Evolutionary conservation across 805 yeast species (phyloP), one percentile per base, ranked within the genome.

Genomic region (Pichia heedii): DNA sequence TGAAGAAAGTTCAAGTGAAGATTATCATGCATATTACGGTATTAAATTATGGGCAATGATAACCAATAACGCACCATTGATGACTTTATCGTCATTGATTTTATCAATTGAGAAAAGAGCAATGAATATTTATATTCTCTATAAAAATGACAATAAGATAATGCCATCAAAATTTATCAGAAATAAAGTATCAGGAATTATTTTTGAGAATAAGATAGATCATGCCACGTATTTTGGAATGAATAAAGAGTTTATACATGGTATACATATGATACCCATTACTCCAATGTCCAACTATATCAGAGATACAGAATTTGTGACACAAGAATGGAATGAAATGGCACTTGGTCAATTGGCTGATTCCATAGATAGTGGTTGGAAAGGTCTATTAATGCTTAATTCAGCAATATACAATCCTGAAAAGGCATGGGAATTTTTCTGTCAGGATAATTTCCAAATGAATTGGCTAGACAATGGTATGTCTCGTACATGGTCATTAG

Each of bases 221-320:
- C 79, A 82, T 63, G 74, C 85, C 8, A 82, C 89, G 2, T 83
- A 76, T 54, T 83, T 83, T 55, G 88, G 88, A 5, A 56, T 65
- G 46, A 64, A 72, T 43, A 62, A 66, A 34, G 80, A 81, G 59
- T 82, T 76, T 53, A 81, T 80, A 42, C 86, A 82, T 51, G 90
- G 90, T 5, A 83, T 82, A 47, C 88, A 83, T 58, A 83, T 82
- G 88, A 56, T 83, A 33, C 89, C 89, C 20, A 65, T 76, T 24
- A 80, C 84, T 0, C 83, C 86, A 1, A 68, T 70, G 16, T 76
- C 83, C 21, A 68, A 80, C 1, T 72, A 63, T 47, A 68, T 81
- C 35, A 70, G 89, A 46, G 59, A 65, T 16, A 70, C 79, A 2
- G 53, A 55, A 13, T 78, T 74, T 58, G 77, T 73, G 8, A 45